Percentiles rank a stretch among this genome's conserved stretches.
These are phyloP conservation scores for Penstemon newberryi DNA, from an alignment of 257 asterid genomes.

Conservation along the genomic window DNA sequence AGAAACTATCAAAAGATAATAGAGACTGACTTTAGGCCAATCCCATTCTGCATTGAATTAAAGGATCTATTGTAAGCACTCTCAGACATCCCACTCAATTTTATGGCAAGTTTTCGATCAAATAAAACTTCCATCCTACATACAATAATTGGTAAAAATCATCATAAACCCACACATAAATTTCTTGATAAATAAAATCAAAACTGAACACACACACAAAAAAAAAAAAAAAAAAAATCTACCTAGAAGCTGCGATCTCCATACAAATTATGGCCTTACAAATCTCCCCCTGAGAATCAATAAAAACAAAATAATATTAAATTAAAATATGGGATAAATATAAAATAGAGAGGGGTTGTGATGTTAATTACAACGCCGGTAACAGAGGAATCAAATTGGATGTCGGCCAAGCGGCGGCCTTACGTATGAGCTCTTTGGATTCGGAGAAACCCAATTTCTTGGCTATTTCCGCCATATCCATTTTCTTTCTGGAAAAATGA, in stretches of 20 bases:
- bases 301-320: too few relatives aligned
- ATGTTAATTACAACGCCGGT: conserved; percentile 68
- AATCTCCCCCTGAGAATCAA: conserved; percentile 72
- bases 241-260: conserved; percentile 88
- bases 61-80: conserved; percentile 85
- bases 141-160: not conserved
- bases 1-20: not conserved
- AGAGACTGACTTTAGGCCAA: conserved; percentile 71
- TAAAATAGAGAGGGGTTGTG: not conserved
- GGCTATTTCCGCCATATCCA: conserved; percentile 78
- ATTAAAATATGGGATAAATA: too few relatives aligned
- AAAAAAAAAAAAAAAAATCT: conserved; percentile 2
- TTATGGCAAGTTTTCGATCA: conserved; percentile 73
- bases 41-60: conserved; percentile 88
- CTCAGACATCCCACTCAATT: conserved; percentile 85
- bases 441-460: conserved; percentile 62
- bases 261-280: conserved; percentile 94
- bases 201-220: not conserved
- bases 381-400: conserved; percentile 80
- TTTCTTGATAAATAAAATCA: not conserved
- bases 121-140: conserved; percentile 72
- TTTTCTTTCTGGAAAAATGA: not conserved
- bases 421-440: conserved; percentile 62
- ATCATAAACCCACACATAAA: too few relatives aligned
- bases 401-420: conserved; percentile 88